Evolutionary conservation across 306 rosid genomes (phyloP), one percentile per base, ranked within the genome.

Genomic region (Phaseolus lunatus): DNA sequence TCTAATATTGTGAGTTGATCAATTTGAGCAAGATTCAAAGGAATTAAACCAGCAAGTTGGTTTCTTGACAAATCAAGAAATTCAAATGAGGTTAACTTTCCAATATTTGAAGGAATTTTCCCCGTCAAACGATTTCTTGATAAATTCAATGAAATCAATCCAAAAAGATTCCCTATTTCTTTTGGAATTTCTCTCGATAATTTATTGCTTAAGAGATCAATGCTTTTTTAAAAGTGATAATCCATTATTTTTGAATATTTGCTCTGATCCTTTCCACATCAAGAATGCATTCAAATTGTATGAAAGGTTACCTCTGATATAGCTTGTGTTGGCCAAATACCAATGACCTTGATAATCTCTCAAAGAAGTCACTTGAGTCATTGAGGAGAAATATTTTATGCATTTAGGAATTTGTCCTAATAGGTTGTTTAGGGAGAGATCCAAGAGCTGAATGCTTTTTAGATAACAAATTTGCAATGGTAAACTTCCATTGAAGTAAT

Each of bases 41-140:
- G 78, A 11, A 79, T 79, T 6, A 15, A 10, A 8, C 66, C 72
- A 47, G 1, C 12, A 0, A 79, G 14, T 10, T 79, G 65, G 14
- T 80, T 80, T 80, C 61, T 63, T 5, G 83, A 80, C 31, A 80
- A 27, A 41, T 72, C 78, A 39, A 64, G 74, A 64, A 20, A 72
- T 1, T 80, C 79, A 7, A 72, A 24, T 12, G 49, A 62, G 29
- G 13, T 37, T 24, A 80, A 10, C 0, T 2, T 45, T 22, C 83
- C 83, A 63, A 80, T 50, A 3, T 50, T 26, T 5, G 52, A 27
- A 26, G 65, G 54, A 45, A n/a, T n/a, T n/a, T n/a, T n/a, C n/a
- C n/a, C n/a, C n/a, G n/a, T n/a, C n/a, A n/a, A n/a, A n/a, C n/a
- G n/a, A n/a, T n/a, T n/a, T n/a, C n/a, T n/a, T n/a, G n/a, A n/a